Base-by-base conservation (phyloP, 345 rosid genomes). In the Murraya koenigii region DNA sequence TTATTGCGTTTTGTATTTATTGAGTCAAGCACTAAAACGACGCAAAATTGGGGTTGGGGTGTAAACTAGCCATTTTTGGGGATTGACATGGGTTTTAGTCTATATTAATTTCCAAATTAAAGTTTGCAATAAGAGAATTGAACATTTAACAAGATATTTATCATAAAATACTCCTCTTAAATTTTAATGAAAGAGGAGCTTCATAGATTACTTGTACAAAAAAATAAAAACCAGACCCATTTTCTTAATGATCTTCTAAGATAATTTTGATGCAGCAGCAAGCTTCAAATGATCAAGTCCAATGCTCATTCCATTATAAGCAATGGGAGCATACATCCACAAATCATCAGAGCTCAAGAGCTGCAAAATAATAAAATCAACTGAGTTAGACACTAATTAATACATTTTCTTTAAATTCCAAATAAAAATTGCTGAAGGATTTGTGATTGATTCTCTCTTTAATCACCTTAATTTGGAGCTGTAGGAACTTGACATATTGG, bases 321-420 rank as follows among this genome's bases (percentile, higher is more conserved):
- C 97, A 23, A 95, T 80, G 28, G 99, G 99, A 58, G 97, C 98
- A 59, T 91, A 92, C 97, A 95, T 95, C 99, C 99, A 95, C 54
- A 93, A 78, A 36, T 95, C 97, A 86, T 95, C 98, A 23, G 98
- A 93, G 90, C 99, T 95, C 76, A 95, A 81, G 23, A 95, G 86
- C 99, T 95, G 80, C 85, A 88, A 49, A 2, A 19, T 19, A 4
- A 58, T 66, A 64, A 75, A 8, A 8, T 33, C 56, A 52, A 17
- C 56, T 5, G 22, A 52, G 7, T 52, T 63, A 63, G 39, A 64
- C 41, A 19, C 17, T 64, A 32, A 64, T 32, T 64, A 33, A 64
- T 32, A 19, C n/a, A 15, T 64, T 15, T 32, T 30, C 8, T 49
- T 49, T 15, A 17, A 49, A 1, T 17, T 49, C 6, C 7, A 4